A percentile compares a stretch with the other conserved stretches of the same genome.
These are phyloP conservation scores for Lachancea sp. DNA, from an alignment of 805 yeast species.

Conservation along the genomic window DNA sequence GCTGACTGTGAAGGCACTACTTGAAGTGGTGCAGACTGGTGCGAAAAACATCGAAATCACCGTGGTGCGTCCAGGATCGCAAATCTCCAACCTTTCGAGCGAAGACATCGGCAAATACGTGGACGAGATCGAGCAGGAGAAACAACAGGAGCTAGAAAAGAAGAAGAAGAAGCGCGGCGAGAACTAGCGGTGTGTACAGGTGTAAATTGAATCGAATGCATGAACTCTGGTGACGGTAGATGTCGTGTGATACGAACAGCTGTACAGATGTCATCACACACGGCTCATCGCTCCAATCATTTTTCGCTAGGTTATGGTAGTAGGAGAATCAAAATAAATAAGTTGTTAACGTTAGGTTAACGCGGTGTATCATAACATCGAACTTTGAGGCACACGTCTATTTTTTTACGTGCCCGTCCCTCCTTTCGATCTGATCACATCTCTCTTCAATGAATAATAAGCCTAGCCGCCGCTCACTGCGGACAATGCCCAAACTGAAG, in stretches of 20 bases:
- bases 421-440: too few species aligned
- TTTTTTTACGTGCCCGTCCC: too few species aligned
- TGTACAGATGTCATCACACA: not conserved
- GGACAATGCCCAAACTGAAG: not conserved
- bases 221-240: not conserved
- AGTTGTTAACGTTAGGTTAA: too few species aligned
- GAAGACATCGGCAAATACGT: conserved; percentile 74
- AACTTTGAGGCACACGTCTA: too few species aligned
- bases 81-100: conserved; percentile 51
- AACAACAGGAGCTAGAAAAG: conserved; percentile 65
- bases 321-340: too few species aligned
- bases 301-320: not conserved
- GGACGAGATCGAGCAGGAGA: conserved; percentile 79
- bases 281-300: not conserved
- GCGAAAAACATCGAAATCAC: conserved; percentile 93
- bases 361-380: too few species aligned
- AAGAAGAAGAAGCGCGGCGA: conserved; percentile 18
- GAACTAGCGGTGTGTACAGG: conserved; percentile 2
- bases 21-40: conserved; percentile 97
- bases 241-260: not conserved
- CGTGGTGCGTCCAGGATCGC: conserved; percentile 65
- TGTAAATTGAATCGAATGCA: not conserved
- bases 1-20: conserved; percentile 75
- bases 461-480: not conserved
- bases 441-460: not conserved